Evolutionary conservation across 164 flowering plant species (phyloP).

Genomic region (Kalanchoe fedtschenkoi): DNA sequence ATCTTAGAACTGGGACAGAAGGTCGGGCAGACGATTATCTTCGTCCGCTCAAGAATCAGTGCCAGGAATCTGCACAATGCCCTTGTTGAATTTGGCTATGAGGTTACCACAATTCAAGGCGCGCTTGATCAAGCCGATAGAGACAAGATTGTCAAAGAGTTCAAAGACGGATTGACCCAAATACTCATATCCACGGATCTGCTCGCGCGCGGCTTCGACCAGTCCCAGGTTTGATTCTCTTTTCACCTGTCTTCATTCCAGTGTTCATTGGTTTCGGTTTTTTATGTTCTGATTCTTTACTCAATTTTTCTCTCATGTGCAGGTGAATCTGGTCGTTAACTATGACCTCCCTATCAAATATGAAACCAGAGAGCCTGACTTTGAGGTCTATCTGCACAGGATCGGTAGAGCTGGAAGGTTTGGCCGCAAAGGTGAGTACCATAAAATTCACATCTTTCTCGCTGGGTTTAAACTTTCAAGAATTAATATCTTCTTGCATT

Average conservation of each 20-base stretch:
- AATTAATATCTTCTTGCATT: not conserved
- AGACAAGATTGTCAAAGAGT: slow-evolving; percentile 83
- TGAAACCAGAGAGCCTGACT: slow-evolving; percentile 50
- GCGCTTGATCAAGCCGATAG: slow-evolving; percentile 49
- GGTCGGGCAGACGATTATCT: slow-evolving; percentile 84
- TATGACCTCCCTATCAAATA: slow-evolving; percentile 57
- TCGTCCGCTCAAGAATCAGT: slow-evolving; percentile 53
- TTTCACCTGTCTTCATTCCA: not conserved
- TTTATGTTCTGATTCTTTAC: not conserved
- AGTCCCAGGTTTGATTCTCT: slow-evolving; percentile 49
- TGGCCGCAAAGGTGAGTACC: slow-evolving; percentile 79
- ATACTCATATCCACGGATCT: slow-evolving; percentile 92
- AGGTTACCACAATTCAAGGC: slow-evolving; percentile 81
- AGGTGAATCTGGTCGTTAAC: slow-evolving; percentile 83
- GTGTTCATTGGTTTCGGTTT: not conserved
- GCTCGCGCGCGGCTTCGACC: slow-evolving; percentile 96
- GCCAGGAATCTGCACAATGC: slow-evolving; percentile 49
- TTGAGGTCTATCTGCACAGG: slow-evolving; percentile 85
- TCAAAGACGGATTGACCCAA: slow-evolving; percentile 74
- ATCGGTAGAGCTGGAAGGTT: slow-evolving; percentile 95
- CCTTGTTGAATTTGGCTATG: slow-evolving; percentile 49
- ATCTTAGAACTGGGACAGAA: slow-evolving; percentile 68
- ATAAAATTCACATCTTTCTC: not conserved
- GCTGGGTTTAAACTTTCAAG: not conserved
- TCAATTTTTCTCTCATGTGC: slow-evolving; percentile 9